A percentile compares a stretch with the other conserved stretches of the same genome.
phyloP scores from a whole-genome alignment of 2,329 filamentous ascomycete species.

The Chrysoporthe austroafricana region DNA sequence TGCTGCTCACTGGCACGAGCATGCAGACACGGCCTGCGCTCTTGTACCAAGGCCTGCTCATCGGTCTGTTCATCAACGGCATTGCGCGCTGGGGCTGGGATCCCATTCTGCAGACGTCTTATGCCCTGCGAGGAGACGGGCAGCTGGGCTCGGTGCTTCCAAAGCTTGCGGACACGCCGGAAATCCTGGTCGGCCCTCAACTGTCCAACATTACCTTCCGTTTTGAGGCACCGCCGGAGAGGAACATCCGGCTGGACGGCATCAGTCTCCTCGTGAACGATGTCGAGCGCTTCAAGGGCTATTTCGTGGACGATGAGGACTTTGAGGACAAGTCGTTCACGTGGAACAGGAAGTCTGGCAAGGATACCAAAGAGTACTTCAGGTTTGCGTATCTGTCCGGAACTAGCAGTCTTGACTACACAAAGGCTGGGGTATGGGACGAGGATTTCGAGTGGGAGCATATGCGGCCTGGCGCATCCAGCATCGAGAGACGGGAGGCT shows the following conservation, averaged over 20 bases:
- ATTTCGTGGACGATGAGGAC: constrained; percentile 61
- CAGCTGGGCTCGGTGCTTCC: constrained; percentile 67
- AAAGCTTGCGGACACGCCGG: constrained; percentile 48
- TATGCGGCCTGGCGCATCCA: constrained; percentile 66
- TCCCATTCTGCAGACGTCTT: constrained; percentile 80
- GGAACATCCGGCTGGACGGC: constrained; percentile 64
- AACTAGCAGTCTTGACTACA: constrained; percentile 69
- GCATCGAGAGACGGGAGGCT: constrained; percentile 39
- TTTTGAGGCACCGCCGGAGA: constrained; percentile 52
- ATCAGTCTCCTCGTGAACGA: constrained; percentile 84
- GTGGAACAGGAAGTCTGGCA: constrained; percentile 57
- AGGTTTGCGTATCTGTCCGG: constrained; percentile 76
- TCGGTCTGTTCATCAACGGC: constrained; percentile 93
- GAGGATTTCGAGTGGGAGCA: constrained; percentile 65
- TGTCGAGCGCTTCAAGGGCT: constrained; percentile 78
- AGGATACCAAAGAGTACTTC: constrained; percentile 70
- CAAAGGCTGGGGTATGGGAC: constrained; percentile 74
- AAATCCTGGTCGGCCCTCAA: constrained; percentile 49
- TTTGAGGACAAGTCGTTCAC: constrained; percentile 51
- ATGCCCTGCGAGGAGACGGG: constrained; percentile 70
- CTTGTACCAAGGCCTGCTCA: constrained; percentile 84
- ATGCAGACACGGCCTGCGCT: constrained; percentile 86
- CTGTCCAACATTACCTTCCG: constrained; percentile 69
- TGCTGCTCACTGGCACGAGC: constrained; percentile 85
- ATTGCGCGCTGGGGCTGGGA: constrained; percentile 94